phyloP scores from a whole-genome alignment of 306 rosid species.

The Macrotyloma uniflorum region DNA sequence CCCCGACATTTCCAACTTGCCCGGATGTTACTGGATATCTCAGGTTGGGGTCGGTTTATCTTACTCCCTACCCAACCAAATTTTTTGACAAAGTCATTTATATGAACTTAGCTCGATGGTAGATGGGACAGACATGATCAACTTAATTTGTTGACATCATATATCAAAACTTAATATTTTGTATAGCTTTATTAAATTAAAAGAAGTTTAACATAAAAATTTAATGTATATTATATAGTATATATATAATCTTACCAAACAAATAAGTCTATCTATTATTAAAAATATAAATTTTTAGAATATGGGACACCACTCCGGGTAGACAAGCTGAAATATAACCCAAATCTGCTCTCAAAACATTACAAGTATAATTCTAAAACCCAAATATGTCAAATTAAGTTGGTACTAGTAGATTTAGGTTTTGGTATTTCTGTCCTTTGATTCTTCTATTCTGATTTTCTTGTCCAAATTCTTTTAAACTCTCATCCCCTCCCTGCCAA shows the following conservation, averaged over 20 bases:
- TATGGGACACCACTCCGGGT: background rate
- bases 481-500: background rate
- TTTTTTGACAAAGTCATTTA: background rate
- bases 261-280: too few species aligned
- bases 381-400: background rate
- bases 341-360: background rate
- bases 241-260: background rate
- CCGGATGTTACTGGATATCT: background rate
- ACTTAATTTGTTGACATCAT: background rate
- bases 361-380: background rate
- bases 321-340: background rate
- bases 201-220: background rate
- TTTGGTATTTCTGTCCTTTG: background rate
- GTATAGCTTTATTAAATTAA: background rate
- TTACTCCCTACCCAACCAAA: background rate
- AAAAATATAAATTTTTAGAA: too few species aligned
- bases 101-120: background rate
- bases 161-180: background rate
- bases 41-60: background rate
- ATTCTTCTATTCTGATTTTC: constrained; percentile 10
- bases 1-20: background rate
- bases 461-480: background rate
- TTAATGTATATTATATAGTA: background rate
- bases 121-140: background rate
- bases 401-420: background rate